These are phyloP conservation scores for Saccharomycopsis sp. DNA, from an alignment of 805 yeast genomes.

Conservation along the genomic window DNA sequence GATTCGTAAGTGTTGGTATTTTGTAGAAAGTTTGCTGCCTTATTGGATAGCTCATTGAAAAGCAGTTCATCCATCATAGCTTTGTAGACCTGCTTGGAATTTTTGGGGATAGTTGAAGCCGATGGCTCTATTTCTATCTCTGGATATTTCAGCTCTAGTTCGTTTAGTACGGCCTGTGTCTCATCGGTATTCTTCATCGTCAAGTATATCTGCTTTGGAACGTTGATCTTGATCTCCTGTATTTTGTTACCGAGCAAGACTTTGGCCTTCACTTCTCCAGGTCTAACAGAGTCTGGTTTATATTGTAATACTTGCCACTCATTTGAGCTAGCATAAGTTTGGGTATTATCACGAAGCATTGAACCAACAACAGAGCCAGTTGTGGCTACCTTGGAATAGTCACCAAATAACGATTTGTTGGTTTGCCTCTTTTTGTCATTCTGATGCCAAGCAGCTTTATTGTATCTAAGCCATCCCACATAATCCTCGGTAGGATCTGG, in stretches of 20 bases:
- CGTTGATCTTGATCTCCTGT: conserved; percentile 63
- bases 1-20: conserved; percentile 67
- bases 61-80: conserved; percentile 57
- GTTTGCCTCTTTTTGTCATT: conserved; percentile 68
- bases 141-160: conserved; percentile 28
- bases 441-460: conserved; percentile 81
- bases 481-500: conserved; percentile 67
- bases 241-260: conserved; percentile 64
- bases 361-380: conserved; percentile 45
- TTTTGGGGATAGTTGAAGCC: conserved; percentile 62
- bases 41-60: conserved; percentile 46
- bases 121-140: conserved; percentile 54
- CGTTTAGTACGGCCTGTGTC: conserved; percentile 19
- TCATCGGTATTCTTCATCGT: conserved; percentile 44
- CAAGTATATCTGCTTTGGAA: conserved; percentile 70
- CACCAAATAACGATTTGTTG: conserved; percentile 75
- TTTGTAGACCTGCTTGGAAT: conserved; percentile 36
- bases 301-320: conserved; percentile 81
- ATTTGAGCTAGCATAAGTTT: conserved; percentile 60
- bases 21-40: conserved; percentile 57
- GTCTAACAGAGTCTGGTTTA: conserved; percentile 41
- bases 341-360: conserved; percentile 73
- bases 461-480: conserved; percentile 60
- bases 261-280: conserved; percentile 75
- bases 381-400: conserved; percentile 37